These are phyloP conservation scores for Talaromyces albobiverticillius DNA, from an alignment of 2,329 filamentous ascomycete genomes.

Conservation along the genomic window DNA sequence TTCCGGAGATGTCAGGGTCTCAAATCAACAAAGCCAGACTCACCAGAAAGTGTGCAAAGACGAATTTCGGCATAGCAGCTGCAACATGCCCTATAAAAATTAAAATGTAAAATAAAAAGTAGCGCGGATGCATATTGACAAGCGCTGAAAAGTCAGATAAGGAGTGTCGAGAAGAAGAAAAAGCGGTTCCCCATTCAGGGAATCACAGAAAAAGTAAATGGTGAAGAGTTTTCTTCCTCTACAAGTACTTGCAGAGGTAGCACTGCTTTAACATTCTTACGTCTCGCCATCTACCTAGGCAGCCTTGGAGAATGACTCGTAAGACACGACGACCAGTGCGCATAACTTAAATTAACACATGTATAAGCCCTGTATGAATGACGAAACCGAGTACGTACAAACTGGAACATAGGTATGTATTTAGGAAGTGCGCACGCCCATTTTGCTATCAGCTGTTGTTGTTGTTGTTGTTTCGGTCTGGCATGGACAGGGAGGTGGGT, in stretches of 20 bases:
- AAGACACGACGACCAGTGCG: neutral
- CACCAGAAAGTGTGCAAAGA: slow-evolving; percentile 29
- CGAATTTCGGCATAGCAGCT: slow-evolving; percentile 14
- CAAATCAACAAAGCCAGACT: neutral
- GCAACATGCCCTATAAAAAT: slow-evolving; percentile 6
- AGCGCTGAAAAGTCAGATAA: neutral
- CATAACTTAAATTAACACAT: neutral
- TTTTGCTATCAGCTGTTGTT: neutral
- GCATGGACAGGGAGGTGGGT: slow-evolving; percentile 11
- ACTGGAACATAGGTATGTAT: neutral
- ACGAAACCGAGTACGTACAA: neutral
- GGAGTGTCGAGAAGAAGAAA: neutral
- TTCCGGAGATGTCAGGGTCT: neutral
- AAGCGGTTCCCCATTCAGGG: neutral
- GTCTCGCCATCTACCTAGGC: neutral
- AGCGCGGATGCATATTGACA: slow-evolving; percentile 6
- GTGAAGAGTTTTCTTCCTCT: neutral
- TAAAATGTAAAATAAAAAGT: slow-evolving; percentile 12
- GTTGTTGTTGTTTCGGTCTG: slow-evolving; percentile 11
- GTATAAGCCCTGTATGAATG: neutral
- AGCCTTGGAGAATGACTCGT: neutral
- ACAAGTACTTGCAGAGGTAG: neutral
- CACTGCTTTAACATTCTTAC: slow-evolving; percentile 4
- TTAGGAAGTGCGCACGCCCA: neutral
- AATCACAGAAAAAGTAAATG: neutral